A percentile compares a stretch with the other conserved stretches of the same genome.
Conservation (phyloP, 345 rosid species). For the Turritis glabra region DNA sequence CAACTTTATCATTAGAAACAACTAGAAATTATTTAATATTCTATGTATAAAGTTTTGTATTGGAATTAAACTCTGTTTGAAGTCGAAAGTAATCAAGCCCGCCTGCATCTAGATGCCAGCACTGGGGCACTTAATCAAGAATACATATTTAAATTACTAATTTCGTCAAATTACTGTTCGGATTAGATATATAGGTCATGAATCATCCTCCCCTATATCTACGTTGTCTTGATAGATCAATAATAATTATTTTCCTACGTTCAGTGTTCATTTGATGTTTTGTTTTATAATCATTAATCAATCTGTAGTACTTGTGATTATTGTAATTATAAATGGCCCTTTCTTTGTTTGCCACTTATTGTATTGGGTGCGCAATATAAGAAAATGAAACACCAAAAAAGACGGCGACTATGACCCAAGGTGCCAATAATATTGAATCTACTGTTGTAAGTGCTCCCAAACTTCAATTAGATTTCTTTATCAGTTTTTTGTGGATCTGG, state of each 20-base stretch:
- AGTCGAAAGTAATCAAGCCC: not conserved
- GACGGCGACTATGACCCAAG: constrained; percentile 10
- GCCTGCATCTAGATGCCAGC: constrained; percentile 4
- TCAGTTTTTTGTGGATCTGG: not conserved
- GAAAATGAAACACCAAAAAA: constrained; percentile 7
- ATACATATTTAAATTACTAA: not conserved
- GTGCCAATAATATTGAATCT: constrained; percentile 1
- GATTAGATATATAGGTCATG: constrained; percentile 18
- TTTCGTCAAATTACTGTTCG: not conserved
- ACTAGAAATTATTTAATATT: no score
- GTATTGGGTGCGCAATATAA: constrained; percentile 21
- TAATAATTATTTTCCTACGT: not conserved
- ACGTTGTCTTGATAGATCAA: constrained; percentile 6
- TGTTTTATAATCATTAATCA: constrained; percentile 7
- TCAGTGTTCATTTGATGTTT: not conserved
- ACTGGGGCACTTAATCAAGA: not conserved
- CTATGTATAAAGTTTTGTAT: not conserved
- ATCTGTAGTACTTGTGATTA: constrained; percentile 19
- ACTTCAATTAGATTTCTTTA: not conserved
- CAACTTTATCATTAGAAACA: not conserved
- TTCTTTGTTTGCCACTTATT: constrained; percentile 38
- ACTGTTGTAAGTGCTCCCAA: constrained; percentile 10
- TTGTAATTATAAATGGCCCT: constrained; percentile 12
- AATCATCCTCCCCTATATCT: constrained; percentile 27
- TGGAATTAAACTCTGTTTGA: not conserved